Conservation (phyloP, 2,329 filamentous ascomycete species). For the Eutypa lata region DNA sequence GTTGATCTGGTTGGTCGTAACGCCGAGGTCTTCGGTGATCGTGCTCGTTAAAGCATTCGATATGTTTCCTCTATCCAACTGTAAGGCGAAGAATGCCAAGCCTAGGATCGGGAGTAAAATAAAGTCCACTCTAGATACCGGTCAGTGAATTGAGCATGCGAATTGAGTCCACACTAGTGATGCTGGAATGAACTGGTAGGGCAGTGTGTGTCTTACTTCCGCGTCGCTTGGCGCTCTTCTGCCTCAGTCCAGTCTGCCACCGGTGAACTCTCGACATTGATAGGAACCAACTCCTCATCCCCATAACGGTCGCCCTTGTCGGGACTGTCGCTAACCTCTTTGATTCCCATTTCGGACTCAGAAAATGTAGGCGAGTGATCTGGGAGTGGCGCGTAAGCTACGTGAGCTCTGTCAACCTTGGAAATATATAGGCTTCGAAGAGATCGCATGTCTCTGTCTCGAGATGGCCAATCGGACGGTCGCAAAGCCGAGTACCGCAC, state of each 20-base stretch:
- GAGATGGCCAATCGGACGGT: not conserved
- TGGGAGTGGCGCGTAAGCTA: not conserved
- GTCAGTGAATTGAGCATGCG: too few relatives aligned
- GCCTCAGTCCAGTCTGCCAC: slow-evolving; percentile 24
- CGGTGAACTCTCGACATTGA: slow-evolving; percentile 13
- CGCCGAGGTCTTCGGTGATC: slow-evolving; percentile 24
- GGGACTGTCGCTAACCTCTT: not conserved
- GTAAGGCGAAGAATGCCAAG: slow-evolving; percentile 29
- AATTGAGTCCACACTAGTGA: too few relatives aligned
- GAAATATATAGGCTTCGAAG: not conserved
- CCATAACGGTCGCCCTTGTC: not conserved
- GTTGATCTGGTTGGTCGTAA: slow-evolving; percentile 27
- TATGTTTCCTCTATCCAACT: slow-evolving; percentile 31
- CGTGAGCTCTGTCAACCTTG: not conserved
- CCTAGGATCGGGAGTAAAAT: slow-evolving; percentile 30
- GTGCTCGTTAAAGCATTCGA: slow-evolving; percentile 29
- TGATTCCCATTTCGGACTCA: too few relatives aligned
- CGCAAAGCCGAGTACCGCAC: not conserved
- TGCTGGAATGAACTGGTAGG: too few relatives aligned
- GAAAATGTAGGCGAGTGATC: not conserved
- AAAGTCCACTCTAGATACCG: slow-evolving; percentile 17
- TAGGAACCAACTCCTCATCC: slow-evolving; percentile 11
- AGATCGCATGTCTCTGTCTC: not conserved
- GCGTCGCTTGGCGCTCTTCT: slow-evolving; percentile 27
- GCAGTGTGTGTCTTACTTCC: slow-evolving; percentile 21